A percentile compares a stretch with the other conserved stretches of the same genome.
Conservation (phyloP, 2,329 filamentous ascomycete genomes). For the Balansia obtecta region DNA sequence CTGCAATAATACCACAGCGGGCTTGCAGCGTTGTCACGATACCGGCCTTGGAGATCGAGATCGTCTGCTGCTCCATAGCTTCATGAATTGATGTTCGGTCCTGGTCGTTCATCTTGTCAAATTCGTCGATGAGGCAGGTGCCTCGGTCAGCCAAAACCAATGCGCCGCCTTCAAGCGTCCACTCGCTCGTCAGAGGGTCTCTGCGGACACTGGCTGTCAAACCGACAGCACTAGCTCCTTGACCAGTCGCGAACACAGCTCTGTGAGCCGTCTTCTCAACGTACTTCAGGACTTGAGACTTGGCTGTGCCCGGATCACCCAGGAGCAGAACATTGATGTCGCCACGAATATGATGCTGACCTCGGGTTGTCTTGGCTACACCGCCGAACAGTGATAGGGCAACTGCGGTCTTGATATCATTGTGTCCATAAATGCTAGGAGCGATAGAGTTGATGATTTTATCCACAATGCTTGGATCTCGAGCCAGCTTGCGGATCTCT, state of each 20-base stretch:
- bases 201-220: constrained; percentile 91
- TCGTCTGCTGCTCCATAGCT: constrained; percentile 99
- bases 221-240: constrained; percentile 95
- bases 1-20: constrained; percentile 89
- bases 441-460: constrained; percentile 89
- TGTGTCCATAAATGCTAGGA: constrained; percentile 93
- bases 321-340: constrained; percentile 97
- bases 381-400: constrained; percentile 91
- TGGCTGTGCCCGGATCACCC: constrained; percentile 93
- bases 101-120: constrained; percentile 99
- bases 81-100: constrained; percentile 97
- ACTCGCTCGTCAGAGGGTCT: constrained; percentile 90
- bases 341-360: constrained; percentile 80
- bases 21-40: constrained; percentile 96
- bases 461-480: constrained; percentile 83
- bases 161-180: constrained; percentile 93
- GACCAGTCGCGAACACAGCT: constrained; percentile 93
- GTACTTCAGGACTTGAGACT: constrained; percentile 95
- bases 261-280: constrained; percentile 95
- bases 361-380: constrained; percentile 81
- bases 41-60: constrained; percentile 96
- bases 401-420: constrained; percentile 92
- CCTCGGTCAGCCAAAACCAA: constrained; percentile 90
- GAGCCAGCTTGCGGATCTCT: constrained; percentile 73
- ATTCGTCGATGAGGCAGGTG: constrained; percentile 94